Evolutionary conservation across 2,329 filamentous ascomycete genomes (phyloP), one percentile per base, ranked within the genome.

Genomic region (Pseudopyrenochaeta lycopersici): DNA sequence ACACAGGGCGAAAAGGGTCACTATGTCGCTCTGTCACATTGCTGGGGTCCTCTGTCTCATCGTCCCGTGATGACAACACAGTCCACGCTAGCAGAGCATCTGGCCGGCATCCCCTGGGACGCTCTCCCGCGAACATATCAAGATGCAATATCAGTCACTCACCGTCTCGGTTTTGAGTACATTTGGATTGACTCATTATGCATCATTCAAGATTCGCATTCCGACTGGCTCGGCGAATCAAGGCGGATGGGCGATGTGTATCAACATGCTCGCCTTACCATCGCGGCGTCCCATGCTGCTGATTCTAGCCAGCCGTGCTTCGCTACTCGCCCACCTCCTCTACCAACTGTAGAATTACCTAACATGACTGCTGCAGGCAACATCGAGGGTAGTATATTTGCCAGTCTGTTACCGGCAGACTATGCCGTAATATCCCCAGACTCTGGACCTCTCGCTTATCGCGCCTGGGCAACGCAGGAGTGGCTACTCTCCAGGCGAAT

Each of bases 401-500:
- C 57, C 4, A 56, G 44, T 11, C 31, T 52, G 2, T 44, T 63
- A 33, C 55, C 54, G 2, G 48, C 33, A 4, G 54, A 66, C 31
- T 64, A 63, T 35, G 27, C 7, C 14, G 29, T 20, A 20, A 46
- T 47, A 29, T 52, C 49, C 17, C 49, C 38, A 29, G 43, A 52
- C 30, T 44, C 20, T 14, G 44, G 59, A 10, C 30, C 56, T 17
- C 54, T 68, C n/a, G 60, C 55, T 5, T 30, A 29, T 18, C 47
- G 60, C n/a, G 60, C 60, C 7, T 63, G 60, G 60, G 62, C 60
- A 21, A 62, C 62, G 15, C 57, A 65, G 38, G 62, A 65, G 39
- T 65, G 60, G 60, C 58, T 65, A 2, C 52, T 63, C 23, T 57
- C 57, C 9, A 50, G 60, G 7, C 49, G 62, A 14, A 65, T 65